These are phyloP conservation scores for Metarhizium anisopliae DNA, from an alignment of 2,329 filamentous ascomycete species.

Conservation along the genomic window DNA sequence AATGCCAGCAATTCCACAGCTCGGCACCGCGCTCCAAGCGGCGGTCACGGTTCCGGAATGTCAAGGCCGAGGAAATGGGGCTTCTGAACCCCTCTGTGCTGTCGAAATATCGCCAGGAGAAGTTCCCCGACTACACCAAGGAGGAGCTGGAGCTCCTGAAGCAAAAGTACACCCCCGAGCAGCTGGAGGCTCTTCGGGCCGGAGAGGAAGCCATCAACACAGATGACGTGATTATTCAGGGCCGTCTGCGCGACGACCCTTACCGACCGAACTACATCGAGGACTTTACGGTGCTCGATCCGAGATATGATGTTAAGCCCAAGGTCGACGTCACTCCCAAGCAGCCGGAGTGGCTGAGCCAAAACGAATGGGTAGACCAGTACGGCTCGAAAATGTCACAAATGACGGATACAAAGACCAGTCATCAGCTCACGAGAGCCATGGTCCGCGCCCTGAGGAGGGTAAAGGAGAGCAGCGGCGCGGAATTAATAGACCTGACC, in stretches of 20 bases:
- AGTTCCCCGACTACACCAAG: constrained; percentile 56
- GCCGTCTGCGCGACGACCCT: constrained; percentile 60
- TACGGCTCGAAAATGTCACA: constrained; percentile 39
- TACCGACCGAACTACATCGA: constrained; percentile 71
- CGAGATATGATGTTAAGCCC: constrained; percentile 64
- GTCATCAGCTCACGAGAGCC: constrained; percentile 31
- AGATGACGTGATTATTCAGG: constrained; percentile 66
- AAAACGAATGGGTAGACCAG: constrained; percentile 50
- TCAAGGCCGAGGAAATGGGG: constrained; percentile 43
- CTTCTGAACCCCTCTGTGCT: constrained; percentile 35
- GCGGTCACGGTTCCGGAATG: constrained; percentile 43
- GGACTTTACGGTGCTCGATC: constrained; percentile 69
- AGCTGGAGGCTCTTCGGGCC: constrained; percentile 72
- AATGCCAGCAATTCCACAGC: constrained; percentile 41
- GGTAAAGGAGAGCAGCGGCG: constrained; percentile 32
- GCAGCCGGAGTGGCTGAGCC: constrained; percentile 47
- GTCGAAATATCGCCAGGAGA: constrained; percentile 33
- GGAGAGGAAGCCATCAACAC: constrained; percentile 70
- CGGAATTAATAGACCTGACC: constrained; percentile 39
- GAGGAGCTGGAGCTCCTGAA: constrained; percentile 55
- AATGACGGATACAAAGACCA: constrained; percentile 33
- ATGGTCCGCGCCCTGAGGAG: constrained; percentile 32
- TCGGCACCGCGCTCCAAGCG: constrained; percentile 37
- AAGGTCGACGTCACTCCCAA: constrained; percentile 39
- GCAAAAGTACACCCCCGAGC: constrained; percentile 67